Evolutionary conservation across 331 rosid species (phyloP).

Genomic region (Phaseolus coccineus): DNA sequence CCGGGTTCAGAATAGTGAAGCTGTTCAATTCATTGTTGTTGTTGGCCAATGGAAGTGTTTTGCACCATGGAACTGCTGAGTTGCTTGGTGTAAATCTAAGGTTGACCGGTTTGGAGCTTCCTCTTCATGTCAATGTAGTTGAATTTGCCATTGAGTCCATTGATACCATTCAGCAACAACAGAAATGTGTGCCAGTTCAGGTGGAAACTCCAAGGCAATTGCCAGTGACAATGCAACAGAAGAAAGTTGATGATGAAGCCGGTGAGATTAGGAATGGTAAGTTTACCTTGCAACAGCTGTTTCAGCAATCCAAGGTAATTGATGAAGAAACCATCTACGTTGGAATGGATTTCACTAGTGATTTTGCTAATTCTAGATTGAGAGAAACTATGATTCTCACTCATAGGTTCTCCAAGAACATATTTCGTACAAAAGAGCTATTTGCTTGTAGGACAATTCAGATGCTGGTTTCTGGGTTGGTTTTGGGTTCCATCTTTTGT

Average conservation of each 20-base stretch:
- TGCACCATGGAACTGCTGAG: slow-evolving; percentile 85
- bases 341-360: slow-evolving; percentile 54
- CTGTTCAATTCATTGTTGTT: slow-evolving; percentile 71
- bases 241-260: slow-evolving; percentile 48
- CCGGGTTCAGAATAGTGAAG: slow-evolving; percentile 96
- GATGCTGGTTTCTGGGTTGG: slow-evolving; percentile 84
- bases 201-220: slow-evolving; percentile 41
- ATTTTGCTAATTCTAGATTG: slow-evolving; percentile 80
- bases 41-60: slow-evolving; percentile 74
- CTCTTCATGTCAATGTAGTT: slow-evolving; percentile 81
- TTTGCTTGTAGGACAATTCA: slow-evolving; percentile 92
- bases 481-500: slow-evolving; percentile 84
- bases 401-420: slow-evolving; percentile 91
- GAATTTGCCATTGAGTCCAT: slow-evolving; percentile 94
- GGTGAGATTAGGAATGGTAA: slow-evolving; percentile 66
- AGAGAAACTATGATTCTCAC: slow-evolving; percentile 82
- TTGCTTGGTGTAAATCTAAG: slow-evolving; percentile 70
- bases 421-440: slow-evolving; percentile 88
- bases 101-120: slow-evolving; percentile 81
- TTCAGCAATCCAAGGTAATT: slow-evolving; percentile 80
- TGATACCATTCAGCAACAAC: slow-evolving; percentile 63
- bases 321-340: slow-evolving; percentile 62
- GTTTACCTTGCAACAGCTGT: slow-evolving; percentile 87
- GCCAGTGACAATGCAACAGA: slow-evolving; percentile 49
- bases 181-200: slow-evolving; percentile 42